Evolutionary conservation across 176 grass and related monocot species (phyloP).

Genomic region (Triticum dicoccoides): DNA sequence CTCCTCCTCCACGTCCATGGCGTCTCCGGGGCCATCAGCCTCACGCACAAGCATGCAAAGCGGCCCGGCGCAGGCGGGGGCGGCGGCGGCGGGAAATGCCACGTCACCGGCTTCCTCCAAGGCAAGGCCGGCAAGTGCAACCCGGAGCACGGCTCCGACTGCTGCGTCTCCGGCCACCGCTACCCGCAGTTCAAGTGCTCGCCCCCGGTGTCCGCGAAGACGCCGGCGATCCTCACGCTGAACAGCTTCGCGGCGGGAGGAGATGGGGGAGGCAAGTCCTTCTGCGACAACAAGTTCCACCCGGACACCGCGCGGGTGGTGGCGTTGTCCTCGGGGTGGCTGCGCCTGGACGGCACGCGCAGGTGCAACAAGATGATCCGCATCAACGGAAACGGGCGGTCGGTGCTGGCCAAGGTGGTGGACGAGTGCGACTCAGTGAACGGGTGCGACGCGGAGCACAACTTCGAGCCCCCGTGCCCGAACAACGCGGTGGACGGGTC

Average conservation of each 20-base stretch:
- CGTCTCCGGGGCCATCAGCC: not conserved
- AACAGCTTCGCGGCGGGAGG: not conserved
- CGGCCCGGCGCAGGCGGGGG: not conserved
- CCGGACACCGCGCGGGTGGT: not conserved
- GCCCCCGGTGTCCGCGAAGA: not conserved
- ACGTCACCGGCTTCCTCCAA: not conserved
- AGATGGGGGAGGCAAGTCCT: not conserved
- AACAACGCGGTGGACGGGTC: constrained; percentile 48
- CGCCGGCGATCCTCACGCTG: not conserved
- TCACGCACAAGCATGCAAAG: not conserved
- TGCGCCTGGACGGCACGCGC: not conserved
- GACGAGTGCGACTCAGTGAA: constrained; percentile 44
- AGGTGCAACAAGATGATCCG: not conserved
- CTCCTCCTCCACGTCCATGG: not conserved
- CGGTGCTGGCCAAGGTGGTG: constrained; percentile 47
- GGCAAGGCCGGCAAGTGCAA: not conserved
- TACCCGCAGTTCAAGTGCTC: not conserved
- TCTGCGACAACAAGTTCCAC: constrained; percentile 21
- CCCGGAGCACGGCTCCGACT: not conserved
- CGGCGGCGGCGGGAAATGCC: not conserved
- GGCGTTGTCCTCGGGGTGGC: not conserved
- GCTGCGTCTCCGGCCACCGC: not conserved
- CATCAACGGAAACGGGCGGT: constrained; percentile 6
- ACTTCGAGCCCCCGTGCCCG: constrained; percentile 52
- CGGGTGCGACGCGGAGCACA: constrained; percentile 36